Base-by-base conservation (phyloP, 305 asterid genomes). In the Euphrasia arctica region DNA sequence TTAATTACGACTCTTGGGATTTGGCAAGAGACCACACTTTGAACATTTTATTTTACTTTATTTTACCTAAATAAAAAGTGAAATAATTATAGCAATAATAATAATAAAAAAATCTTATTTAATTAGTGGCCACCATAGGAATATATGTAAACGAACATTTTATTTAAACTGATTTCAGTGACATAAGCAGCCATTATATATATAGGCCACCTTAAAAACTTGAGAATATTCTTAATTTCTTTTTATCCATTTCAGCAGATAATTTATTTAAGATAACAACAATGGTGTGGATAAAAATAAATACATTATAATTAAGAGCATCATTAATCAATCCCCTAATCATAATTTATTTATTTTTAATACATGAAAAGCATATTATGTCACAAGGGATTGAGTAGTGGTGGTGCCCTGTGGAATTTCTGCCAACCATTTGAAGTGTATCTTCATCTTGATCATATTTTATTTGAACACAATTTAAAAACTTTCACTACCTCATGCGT, bases 71-170 rank as follows among this genome's bases (percentile, higher is more conserved):
- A 50, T 18, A 15, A 51, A 56, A 3, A 12, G 15, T 47, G 7
- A n/a, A 50, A 50, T n/a, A 13, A 18, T 51, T 4, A 13, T 5
- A 7, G 22, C 2, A 25, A 25, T 25, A 25, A 25, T 25, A 25
- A 25, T 25, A 39, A 39, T 39, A 39, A 8, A 39, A 7, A 1
- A 1, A 39, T 39, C 12, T 7, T 10, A 51, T 51, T 18, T 51
- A 5, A 12, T 2, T 76, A 72, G 77, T 76, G 80, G 77, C 70
- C 80, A 76, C 80, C 67, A 68, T 39, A 67, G 63, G 28, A 32
- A 47, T 11, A 8, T 43, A 2, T 8, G 2, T 43, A 43, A 0
- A 2, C 3, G 0, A 1, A 5, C 8, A 5, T 36, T 36, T 36
- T 36, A 5, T 36, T 36, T 36, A 36, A 36, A 36, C 8, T 34